A percentile compares a stretch with the other conserved stretches of the same genome.
These are phyloP conservation scores for Torulaspora gathmanii DNA, from an alignment of 805 yeast genomes.

Conservation along the genomic window DNA sequence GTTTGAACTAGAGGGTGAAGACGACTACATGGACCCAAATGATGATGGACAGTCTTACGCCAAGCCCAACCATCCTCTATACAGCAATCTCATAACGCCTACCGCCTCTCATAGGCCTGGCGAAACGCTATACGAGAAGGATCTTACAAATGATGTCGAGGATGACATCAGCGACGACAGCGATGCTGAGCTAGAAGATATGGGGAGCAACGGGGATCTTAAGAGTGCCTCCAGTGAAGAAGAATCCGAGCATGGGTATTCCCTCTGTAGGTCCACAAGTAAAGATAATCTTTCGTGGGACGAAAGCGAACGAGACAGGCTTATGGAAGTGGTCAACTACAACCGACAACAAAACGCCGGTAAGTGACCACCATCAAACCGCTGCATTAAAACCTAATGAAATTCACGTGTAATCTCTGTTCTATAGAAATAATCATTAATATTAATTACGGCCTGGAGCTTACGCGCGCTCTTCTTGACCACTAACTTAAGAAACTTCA, in stretches of 20 bases:
- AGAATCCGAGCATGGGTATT: conserved; percentile 34
- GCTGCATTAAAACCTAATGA: background rate
- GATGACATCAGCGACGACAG: conserved; percentile 20
- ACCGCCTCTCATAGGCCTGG: conserved; percentile 18
- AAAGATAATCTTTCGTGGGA: conserved; percentile 34
- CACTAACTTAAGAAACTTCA: background rate
- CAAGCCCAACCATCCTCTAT: conserved; percentile 55
- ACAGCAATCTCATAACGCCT: conserved; percentile 36
- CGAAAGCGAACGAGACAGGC: conserved; percentile 26
- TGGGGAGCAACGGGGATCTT: conserved; percentile 18
- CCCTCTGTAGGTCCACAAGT: conserved; percentile 33
- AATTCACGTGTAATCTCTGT: conserved; percentile 6
- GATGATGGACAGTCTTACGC: conserved; percentile 76
- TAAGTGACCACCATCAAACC: conserved; percentile 6
- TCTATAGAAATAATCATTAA: conserved; percentile 4
- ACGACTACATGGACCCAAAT: conserved; percentile 73
- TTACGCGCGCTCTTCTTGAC: background rate
- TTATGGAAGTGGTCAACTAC: conserved; percentile 26
- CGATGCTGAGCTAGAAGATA: conserved; percentile 19
- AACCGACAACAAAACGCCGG: conserved; percentile 18
- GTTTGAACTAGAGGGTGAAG: conserved; percentile 48
- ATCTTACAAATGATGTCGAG: conserved; percentile 14
- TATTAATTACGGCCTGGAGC: background rate
- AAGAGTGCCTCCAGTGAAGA: conserved; percentile 24
- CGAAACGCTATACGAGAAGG: conserved; percentile 20